These are phyloP conservation scores for Petrea volubilis DNA, from an alignment of 257 asterid genomes.

Conservation along the genomic window DNA sequence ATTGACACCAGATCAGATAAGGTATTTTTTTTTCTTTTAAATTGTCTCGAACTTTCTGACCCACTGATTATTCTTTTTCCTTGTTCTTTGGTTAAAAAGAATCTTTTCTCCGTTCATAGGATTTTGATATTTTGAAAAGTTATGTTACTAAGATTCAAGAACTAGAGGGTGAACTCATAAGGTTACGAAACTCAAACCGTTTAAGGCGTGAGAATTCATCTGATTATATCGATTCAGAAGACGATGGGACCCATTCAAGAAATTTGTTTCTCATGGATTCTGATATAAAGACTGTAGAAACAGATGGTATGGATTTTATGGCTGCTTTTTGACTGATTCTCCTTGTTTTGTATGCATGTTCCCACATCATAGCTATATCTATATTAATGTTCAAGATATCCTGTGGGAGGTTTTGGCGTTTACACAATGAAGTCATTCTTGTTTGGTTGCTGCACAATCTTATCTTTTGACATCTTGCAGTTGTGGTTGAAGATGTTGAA, in stretches of 20 bases:
- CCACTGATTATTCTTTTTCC: background rate
- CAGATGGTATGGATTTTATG: constrained; percentile 54
- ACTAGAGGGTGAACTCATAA: constrained; percentile 69
- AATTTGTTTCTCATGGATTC: constrained; percentile 43
- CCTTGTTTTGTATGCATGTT: background rate
- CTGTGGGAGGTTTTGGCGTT: constrained; percentile 6
- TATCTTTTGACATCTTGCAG: constrained; percentile 40
- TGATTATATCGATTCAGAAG: constrained; percentile 51
- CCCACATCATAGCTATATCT: background rate
- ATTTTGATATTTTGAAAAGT: constrained; percentile 61
- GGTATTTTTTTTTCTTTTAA: constrained; percentile 45
- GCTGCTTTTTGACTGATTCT: background rate
- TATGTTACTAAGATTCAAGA: constrained; percentile 77
- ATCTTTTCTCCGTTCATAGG: constrained; percentile 42
- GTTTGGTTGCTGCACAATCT: constrained; percentile 13
- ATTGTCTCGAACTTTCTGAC: background rate
- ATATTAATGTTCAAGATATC: background rate
- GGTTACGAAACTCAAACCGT: constrained; percentile 40
- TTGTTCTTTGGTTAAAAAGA: background rate
- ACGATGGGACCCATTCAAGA: constrained; percentile 46
- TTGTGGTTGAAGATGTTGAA: constrained; percentile 69
- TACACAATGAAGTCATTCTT: background rate
- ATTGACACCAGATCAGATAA: constrained; percentile 44
- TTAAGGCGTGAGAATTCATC: constrained; percentile 42
- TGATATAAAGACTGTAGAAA: constrained; percentile 48